Conservation (phyloP, 2,329 filamentous ascomycete species). For the Cladobotryum mycophilum region DNA sequence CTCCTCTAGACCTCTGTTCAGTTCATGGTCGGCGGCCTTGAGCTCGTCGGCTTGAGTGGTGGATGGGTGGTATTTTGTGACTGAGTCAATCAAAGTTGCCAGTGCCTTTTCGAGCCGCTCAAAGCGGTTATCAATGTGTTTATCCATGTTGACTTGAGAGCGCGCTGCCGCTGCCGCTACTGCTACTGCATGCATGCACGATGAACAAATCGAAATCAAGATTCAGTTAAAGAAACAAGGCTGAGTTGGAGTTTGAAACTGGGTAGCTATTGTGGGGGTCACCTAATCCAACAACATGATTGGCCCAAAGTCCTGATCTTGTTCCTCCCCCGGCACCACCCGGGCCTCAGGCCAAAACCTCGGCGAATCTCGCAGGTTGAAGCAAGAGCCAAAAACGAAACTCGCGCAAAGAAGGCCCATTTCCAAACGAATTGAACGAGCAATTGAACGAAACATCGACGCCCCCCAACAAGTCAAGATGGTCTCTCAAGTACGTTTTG, state of each 20-base stretch:
- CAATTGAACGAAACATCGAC: conserved; percentile 31
- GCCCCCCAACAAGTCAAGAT: conserved; percentile 30
- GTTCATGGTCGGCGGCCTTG: conserved; percentile 60
- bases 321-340: conserved; percentile 4
- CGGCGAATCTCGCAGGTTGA: conserved; percentile 27
- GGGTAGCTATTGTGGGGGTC: conserved; percentile 19
- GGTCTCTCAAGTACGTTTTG: conserved; percentile 33
- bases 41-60: conserved; percentile 61
- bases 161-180: neutral
- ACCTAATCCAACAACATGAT: neutral
- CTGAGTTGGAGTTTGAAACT: conserved; percentile 1
- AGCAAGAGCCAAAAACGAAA: conserved; percentile 26
- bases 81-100: conserved; percentile 66
- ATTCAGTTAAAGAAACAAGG: conserved; percentile 10
- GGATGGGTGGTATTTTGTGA: conserved; percentile 76
- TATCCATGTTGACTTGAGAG: conserved; percentile 48
- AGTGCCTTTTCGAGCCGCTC: conserved; percentile 63
- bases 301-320: neutral
- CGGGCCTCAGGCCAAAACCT: conserved; percentile 26
- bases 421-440: conserved; percentile 23
- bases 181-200: neutral
- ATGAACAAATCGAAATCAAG: neutral
- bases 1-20: conserved; percentile 59
- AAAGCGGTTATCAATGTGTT: conserved; percentile 54
- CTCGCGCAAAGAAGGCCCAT: conserved; percentile 24